phyloP scores from a whole-genome alignment of 2,329 filamentous ascomycete species.

The Paracoccidioides brasiliensis region DNA sequence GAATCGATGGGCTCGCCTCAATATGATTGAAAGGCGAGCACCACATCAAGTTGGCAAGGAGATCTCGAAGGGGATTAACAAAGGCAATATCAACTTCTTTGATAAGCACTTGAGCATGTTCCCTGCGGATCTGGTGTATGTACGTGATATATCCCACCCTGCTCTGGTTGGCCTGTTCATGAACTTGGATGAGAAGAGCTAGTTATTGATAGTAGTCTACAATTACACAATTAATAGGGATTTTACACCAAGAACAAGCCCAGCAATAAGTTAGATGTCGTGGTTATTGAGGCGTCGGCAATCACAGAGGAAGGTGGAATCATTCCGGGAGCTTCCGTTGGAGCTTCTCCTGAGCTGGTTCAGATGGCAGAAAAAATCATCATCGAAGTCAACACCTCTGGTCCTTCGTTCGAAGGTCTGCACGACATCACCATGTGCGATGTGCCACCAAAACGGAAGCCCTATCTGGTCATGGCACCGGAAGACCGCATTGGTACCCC shows the following conservation, averaged over 20 bases:
- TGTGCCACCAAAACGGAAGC: conserved; percentile 65
- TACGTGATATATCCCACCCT: conserved; percentile 29
- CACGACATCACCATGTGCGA: conserved; percentile 90
- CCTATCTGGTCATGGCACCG: conserved; percentile 71
- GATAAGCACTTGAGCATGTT: conserved; percentile 94
- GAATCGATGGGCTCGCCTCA: conserved; percentile 74
- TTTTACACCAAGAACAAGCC: conserved; percentile 73
- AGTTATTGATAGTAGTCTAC: not conserved
- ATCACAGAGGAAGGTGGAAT: conserved; percentile 84
- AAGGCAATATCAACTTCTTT: conserved; percentile 79
- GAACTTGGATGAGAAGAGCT: not conserved
- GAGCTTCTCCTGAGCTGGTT: conserved; percentile 71
- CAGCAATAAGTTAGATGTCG: conserved; percentile 63
- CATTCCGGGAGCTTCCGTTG: conserved; percentile 73
- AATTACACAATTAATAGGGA: conserved; percentile 34
- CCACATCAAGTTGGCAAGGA: conserved; percentile 86
- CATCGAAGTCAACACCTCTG: conserved; percentile 80
- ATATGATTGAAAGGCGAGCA: conserved; percentile 78
- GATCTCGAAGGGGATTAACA: conserved; percentile 82
- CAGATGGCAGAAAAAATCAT: conserved; percentile 90
- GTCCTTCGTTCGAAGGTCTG: conserved; percentile 72
- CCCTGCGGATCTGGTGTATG: conserved; percentile 71
- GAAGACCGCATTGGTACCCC: conserved; percentile 77
- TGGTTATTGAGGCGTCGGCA: conserved; percentile 71
- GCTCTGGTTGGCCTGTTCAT: not conserved